phyloP scores from a whole-genome alignment of 306 rosid species.

The Malus sieversii region DNA sequence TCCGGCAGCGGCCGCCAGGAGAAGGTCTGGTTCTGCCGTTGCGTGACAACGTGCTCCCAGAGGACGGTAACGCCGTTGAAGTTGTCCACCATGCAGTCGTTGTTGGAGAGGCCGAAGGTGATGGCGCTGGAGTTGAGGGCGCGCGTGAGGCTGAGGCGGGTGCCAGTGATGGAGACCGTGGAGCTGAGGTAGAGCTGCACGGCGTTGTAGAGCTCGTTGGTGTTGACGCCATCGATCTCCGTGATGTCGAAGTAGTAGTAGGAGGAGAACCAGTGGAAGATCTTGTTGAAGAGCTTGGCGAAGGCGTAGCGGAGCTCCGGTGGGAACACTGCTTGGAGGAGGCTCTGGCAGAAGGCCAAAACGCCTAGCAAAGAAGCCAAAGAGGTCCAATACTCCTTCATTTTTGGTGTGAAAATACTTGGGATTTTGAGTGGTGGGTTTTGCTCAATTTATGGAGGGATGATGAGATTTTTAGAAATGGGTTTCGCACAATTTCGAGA shows the following conservation, averaged over 20 bases:
- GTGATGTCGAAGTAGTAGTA: slow-evolving; percentile 86
- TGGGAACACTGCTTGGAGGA: slow-evolving; percentile 74
- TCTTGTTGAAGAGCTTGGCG: slow-evolving; percentile 37
- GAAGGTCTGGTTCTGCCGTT: slow-evolving; percentile 65
- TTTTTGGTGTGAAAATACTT: not conserved
- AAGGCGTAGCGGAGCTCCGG: slow-evolving; percentile 84
- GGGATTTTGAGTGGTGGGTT: not conserved
- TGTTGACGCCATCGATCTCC: slow-evolving; percentile 93
- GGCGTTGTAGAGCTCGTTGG: slow-evolving; percentile 98
- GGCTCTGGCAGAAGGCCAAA: slow-evolving; percentile 74
- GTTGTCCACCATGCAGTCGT: slow-evolving; percentile 69
- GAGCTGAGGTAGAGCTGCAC: slow-evolving; percentile 83
- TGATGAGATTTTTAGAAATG: not conserved
- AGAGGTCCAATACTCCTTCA: slow-evolving; percentile 88
- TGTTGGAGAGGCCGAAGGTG: slow-evolving; percentile 80
- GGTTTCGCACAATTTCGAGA: not conserved
- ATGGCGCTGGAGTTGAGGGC: slow-evolving; percentile 77
- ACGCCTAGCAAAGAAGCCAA: slow-evolving; percentile 77
- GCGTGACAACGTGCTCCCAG: slow-evolving; percentile 92
- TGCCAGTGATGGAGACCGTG: slow-evolving; percentile 58
- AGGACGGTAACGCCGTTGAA: slow-evolving; percentile 61
- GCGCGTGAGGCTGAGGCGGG: slow-evolving; percentile 74
- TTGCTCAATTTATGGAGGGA: not conserved
- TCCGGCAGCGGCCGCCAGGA: slow-evolving; percentile 91
- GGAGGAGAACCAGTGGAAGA: slow-evolving; percentile 68